Evolutionary conservation across 1,139 yeast species (phyloP), one percentile per base, ranked within the genome.

Genomic region (Magnusiomyces ingens): DNA sequence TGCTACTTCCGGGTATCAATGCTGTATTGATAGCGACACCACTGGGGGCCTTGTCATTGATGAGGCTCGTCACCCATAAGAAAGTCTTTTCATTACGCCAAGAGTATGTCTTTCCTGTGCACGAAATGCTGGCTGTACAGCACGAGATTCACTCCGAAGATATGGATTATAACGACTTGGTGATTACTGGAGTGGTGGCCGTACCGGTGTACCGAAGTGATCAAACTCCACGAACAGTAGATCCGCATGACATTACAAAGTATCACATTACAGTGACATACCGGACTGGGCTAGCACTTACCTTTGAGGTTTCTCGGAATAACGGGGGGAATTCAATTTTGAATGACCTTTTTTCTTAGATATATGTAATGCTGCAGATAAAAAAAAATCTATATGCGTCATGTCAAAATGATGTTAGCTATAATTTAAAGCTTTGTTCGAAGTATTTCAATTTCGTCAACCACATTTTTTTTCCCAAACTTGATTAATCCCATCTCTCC

Each of bases 41-140:
- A 12, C 40, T 36, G 4, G 40, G 40, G 17, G 40, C 40, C 3
- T 3, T 36, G 3, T 13, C 40, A n/a, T 12, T 36, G n/a, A 5
- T 42, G 45, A 18, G 26, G 32, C 32, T 42, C 3, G 32, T 42
- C 32, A 21, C 74, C 50, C 75, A 75, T 62, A 66, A 82, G 32
- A 88, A 88, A 0, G 64, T 83, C 0, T 75, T 70, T 59, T 80
- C 81, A 1, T 71, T 84, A 75, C 68, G 90, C 45, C 86, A 82
- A 59, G 91, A 84, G 61, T 76, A 73, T 58, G 63, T 78, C 1
- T 74, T 82, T 51, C 71, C 71, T 1, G 61, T 56, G n/a, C 52
- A 51, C 17, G 58, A 47, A 37, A 56, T 55, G 45, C 52, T 58
- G 19, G 50, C 55, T 12, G 57, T 51, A 47, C 58, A 36, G n/a